Percentiles rank a stretch among this genome's conserved stretches.
phyloP scores from a whole-genome alignment of 305 asterid species.

The Petunia hybrid region DNA sequence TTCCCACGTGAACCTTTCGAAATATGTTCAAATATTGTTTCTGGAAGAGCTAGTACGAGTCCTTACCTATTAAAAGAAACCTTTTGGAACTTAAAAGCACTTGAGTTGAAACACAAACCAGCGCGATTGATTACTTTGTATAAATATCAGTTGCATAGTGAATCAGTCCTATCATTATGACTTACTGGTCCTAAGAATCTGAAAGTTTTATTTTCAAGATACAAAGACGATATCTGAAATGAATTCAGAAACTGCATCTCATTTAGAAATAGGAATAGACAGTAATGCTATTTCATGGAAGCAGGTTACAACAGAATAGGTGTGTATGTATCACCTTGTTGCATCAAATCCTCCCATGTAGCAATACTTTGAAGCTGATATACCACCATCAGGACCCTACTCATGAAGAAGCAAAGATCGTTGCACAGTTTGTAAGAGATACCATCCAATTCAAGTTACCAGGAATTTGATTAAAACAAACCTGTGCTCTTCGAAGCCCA shows the following conservation, averaged over 20 bases:
- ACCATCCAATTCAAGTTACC: conserved; percentile 19
- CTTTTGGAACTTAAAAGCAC: neutral
- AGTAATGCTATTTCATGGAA: neutral
- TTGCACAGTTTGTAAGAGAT: neutral
- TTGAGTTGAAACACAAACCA: neutral
- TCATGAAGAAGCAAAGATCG: conserved; percentile 31
- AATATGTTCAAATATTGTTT: neutral
- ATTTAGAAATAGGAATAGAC: conserved; percentile 17
- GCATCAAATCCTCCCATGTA: conserved; percentile 99
- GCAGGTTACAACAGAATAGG: conserved; percentile 2
- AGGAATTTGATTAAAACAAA: conserved; percentile 22
- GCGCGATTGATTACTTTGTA: neutral
- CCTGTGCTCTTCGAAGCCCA: conserved; percentile 95
- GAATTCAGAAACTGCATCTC: conserved; percentile 22
- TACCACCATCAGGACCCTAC: conserved; percentile 99
- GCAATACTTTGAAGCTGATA: conserved; percentile 92
- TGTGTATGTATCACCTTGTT: conserved; percentile 67
- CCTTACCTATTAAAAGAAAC: neutral
- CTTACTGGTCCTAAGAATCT: neutral
- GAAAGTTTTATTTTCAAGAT: conserved; percentile 3
- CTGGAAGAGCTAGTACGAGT: neutral
- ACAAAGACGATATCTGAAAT: conserved; percentile 9
- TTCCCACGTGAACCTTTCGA: neutral
- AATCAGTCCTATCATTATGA: neutral
- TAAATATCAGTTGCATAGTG: neutral